Percentiles rank a stretch among this genome's conserved stretches.
Conservation (phyloP, 2,329 filamentous ascomycete species). For the Aspergillus fischeri region DNA sequence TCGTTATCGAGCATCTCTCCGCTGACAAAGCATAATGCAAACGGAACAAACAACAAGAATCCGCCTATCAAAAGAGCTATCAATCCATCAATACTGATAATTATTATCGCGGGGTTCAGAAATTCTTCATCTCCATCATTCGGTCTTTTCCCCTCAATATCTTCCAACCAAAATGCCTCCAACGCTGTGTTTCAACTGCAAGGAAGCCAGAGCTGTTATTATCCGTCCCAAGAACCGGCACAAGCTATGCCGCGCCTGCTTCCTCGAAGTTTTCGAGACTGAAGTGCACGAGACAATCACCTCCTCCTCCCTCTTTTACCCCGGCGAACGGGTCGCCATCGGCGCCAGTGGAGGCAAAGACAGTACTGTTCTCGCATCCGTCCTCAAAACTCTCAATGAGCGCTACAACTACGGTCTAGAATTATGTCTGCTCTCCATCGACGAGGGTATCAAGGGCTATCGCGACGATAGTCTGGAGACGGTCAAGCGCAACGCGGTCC, state of each 20-base stretch:
- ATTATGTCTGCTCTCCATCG: constrained; percentile 82
- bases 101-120: constrained; percentile 5
- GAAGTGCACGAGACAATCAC: constrained; percentile 93
- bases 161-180: constrained; percentile 62
- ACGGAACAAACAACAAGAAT: constrained; percentile 8
- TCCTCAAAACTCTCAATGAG: constrained; percentile 91
- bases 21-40: constrained; percentile 8
- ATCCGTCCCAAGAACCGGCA: constrained; percentile 92
- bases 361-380: constrained; percentile 90
- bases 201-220: constrained; percentile 74
- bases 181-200: constrained; percentile 70
- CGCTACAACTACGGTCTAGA: constrained; percentile 82
- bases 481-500: constrained; percentile 85
- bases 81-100: constrained; percentile 4
- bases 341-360: constrained; percentile 97
- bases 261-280: constrained; percentile 80
- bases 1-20: neutral
- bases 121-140: neutral
- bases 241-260: constrained; percentile 87
- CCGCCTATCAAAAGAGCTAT: neutral
- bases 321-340: constrained; percentile 84
- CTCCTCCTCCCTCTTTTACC: constrained; percentile 72
- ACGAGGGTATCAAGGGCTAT: constrained; percentile 96
- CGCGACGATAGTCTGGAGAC: constrained; percentile 94
- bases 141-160: neutral